Evolutionary conservation across 176 grass and related monocot genomes (phyloP).

Genomic region (Lolium multiflorum): DNA sequence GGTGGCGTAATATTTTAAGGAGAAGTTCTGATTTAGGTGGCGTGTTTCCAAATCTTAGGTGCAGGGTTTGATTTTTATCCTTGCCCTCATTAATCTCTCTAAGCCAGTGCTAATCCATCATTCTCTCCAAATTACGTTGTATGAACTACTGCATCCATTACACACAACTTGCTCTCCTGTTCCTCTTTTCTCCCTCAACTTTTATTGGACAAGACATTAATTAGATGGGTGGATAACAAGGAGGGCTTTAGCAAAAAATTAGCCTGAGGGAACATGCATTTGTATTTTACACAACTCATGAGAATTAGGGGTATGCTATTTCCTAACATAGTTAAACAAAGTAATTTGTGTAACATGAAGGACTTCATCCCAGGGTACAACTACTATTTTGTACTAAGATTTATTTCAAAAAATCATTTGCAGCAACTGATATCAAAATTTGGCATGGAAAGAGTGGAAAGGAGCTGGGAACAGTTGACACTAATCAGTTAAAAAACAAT

Average conservation of each 20-base stretch:
- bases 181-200: too few species aligned
- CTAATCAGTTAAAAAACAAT: constrained; percentile 98
- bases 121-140: too few species aligned
- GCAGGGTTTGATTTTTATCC: too few species aligned
- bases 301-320: background rate
- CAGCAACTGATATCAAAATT: constrained; percentile 94
- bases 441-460: constrained; percentile 98
- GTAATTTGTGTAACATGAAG: constrained; percentile 13
- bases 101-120: too few species aligned
- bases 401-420: constrained; percentile 41
- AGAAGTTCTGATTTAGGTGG: too few species aligned
- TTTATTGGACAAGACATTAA: too few species aligned
- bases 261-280: background rate
- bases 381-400: constrained; percentile 2
- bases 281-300: background rate
- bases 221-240: too few species aligned
- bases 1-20: background rate
- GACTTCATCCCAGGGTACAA: background rate
- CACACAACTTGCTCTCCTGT: too few species aligned
- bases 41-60: too few species aligned
- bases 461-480: constrained; percentile 83
- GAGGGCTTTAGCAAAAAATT: too few species aligned
- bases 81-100: too few species aligned
- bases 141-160: too few species aligned
- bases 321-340: background rate